Base-by-base conservation (phyloP, 805 yeast genomes). In the Sporopachydermia quercuum region DNA sequence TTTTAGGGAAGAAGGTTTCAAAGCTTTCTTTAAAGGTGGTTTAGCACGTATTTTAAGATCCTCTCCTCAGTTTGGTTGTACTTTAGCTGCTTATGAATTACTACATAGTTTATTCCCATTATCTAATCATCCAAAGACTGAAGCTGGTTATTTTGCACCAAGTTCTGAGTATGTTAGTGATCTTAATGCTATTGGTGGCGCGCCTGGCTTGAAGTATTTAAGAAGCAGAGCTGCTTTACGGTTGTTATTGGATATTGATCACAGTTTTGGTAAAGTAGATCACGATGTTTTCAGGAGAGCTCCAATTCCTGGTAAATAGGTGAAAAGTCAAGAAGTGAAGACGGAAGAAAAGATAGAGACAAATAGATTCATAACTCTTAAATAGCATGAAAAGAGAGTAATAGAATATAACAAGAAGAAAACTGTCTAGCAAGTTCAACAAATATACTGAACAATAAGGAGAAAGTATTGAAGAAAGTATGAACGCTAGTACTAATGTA, bases 61-160 rank as follows among this genome's bases (percentile, higher is more conserved):
- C 3, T 86, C 96, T 1, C 98, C 98, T 4, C 98, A 89, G 61
- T 89, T 89, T 58, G 98, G 97, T 41, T 87, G 87, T 62, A 89
- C 98, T 4, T 70, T 89, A 52, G 97, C 97, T n/a, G 87, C 95
- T 17, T 89, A 91, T 61, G 98, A 89, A 60, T 60, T 91, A 23
- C 76, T 89, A 59, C 94, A 89, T 57, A 72, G 68, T 37, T 52
- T 78, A 51, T 65, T 85, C 60, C 95, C 96, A 37, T 70, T 80
- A 47, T 76, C 64, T 4, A 61, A 61, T 15, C 47, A 52, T 34
- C 53, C 56, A 35, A 37, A 49, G 43, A 65, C 60, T n/a, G 42
- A 36, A 18, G 38, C 14, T 14, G 17, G 14, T 8, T 19, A 36
- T 19, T 16, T 13, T 14, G 17, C 6, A 6, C 38, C 38, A n/a